Conservation (phyloP, 805 yeast species). For the Alloascoidea africana region DNA sequence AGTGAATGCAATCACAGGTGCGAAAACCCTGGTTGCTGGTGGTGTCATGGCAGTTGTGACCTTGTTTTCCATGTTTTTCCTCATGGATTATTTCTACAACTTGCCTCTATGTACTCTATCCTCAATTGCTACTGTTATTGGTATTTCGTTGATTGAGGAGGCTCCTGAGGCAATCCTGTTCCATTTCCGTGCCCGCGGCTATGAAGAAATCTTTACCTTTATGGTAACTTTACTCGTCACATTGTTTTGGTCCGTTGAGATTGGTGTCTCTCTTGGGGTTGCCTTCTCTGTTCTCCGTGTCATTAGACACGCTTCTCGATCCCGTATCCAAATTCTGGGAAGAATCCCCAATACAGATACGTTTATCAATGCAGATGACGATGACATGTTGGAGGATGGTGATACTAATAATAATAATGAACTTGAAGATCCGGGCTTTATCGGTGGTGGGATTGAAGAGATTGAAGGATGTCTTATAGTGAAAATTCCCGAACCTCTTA, state of each 20-base stretch:
- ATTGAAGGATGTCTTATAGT: constrained; percentile 66
- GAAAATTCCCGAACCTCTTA: constrained; percentile 76
- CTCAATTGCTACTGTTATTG: constrained; percentile 68
- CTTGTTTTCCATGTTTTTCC: constrained; percentile 41
- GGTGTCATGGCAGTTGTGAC: constrained; percentile 69
- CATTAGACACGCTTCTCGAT: constrained; percentile 62
- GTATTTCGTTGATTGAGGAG: constrained; percentile 64
- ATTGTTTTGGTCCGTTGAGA: constrained; percentile 64
- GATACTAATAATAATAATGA: constrained; percentile 5
- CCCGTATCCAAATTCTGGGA: constrained; percentile 74
- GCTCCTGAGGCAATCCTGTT: constrained; percentile 67
- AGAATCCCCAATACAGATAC: constrained; percentile 43
- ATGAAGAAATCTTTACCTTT: constrained; percentile 59
- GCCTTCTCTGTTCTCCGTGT: constrained; percentile 68
- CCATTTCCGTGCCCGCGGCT: constrained; percentile 61
- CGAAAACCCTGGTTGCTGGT: constrained; percentile 74
- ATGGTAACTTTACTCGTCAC: constrained; percentile 49
- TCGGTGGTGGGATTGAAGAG: constrained; percentile 26
- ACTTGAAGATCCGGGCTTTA: constrained; percentile 8
- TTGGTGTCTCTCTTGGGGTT: constrained; percentile 82
- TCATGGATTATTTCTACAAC: constrained; percentile 49
- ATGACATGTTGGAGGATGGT: constrained; percentile 24
- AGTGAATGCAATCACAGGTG: constrained; percentile 79
- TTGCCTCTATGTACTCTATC: constrained; percentile 72
- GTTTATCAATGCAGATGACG: constrained; percentile 55